Evolutionary conservation across 768 basidiomycete genomes (phyloP), one percentile per base, ranked within the genome.

Genomic region (Suillus variegatus): DNA sequence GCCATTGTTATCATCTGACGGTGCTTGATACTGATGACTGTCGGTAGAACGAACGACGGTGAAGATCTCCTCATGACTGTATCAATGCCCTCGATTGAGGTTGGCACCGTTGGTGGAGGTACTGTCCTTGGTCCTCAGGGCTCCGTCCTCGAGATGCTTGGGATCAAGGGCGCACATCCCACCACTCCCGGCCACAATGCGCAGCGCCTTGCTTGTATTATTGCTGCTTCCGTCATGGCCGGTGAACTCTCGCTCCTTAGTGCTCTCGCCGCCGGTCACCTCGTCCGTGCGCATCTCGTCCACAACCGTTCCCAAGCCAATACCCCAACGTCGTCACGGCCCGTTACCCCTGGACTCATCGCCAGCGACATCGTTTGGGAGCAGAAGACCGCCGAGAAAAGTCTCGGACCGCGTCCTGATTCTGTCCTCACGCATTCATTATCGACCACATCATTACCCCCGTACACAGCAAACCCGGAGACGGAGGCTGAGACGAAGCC

Each of bases 61-160:
- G 82, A 93, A 70, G 97, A 99, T 74, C 84, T 99, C 2, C 85
- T 99, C 62, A 88, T 99, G 81, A 95, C 96, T 0, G 83, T 96
- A 61, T 89, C 95, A 9, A 99, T 99, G 97, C 97, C 97, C n/a
- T 97, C 91, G 38, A 95, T 99, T 75, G 97, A 99, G 79, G 97
- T 99, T 35, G 97, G 97, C 47, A 99, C 97, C 49, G 90, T 99
- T 62, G 97, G 97, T 44, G 97, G 97, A 46, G 97, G 97, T 41
- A 98, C 97, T 2, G 86, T 97, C 43, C 90, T 99, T 58, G 86
- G 83, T 8, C 97, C 97, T 0, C 97, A 99, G 76, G 85, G 88
- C 55, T 87, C 93, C 10, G 90, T 99, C 61, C 87, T 99, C 66
- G 93, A 97, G 57, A 89, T 99, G 91, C 90, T 99, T 61, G 97